Conservation (phyloP, 2,329 filamentous ascomycete genomes). For the Exophiala alcalophila region DNA sequence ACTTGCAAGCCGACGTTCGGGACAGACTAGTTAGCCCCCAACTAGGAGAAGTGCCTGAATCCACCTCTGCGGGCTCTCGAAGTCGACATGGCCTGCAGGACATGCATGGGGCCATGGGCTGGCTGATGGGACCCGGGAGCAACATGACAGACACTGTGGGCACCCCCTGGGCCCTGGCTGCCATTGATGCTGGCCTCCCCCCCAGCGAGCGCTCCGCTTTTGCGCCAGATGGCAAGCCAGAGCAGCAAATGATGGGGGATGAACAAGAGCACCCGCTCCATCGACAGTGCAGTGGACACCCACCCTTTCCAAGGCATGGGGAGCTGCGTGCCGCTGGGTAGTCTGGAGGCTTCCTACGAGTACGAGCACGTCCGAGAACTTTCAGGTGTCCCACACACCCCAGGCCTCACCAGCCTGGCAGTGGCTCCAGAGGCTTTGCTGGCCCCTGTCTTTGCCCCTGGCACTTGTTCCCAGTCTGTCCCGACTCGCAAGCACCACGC, state of each 20-base stretch:
- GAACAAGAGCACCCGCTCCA: too few species aligned
- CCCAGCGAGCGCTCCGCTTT: too few species aligned
- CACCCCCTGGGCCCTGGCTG: background rate
- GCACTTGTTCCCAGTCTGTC: slow-evolving; percentile 11
- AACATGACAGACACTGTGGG: background rate
- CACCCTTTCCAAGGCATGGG: slow-evolving; percentile 14
- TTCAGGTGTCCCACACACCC: too few species aligned
- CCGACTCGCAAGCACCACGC: slow-evolving; percentile 13
- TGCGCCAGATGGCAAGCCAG: too few species aligned
- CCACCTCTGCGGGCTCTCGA: slow-evolving; percentile 6
- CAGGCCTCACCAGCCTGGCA: slow-evolving; percentile 1
- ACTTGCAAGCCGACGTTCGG: slow-evolving; percentile 21
- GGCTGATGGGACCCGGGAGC: too few species aligned
- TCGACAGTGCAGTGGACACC: background rate
- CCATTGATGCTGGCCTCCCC: too few species aligned
- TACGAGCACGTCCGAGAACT: too few species aligned
- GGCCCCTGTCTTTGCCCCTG: slow-evolving; percentile 11
- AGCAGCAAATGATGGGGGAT: too few species aligned
- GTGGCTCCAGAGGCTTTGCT: slow-evolving; percentile 5
- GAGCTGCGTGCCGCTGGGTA: slow-evolving; percentile 7
- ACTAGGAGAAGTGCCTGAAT: slow-evolving; percentile 10
- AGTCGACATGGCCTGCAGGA: slow-evolving; percentile 27
- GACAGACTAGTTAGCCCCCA: slow-evolving; percentile 8
- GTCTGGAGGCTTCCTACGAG: too few species aligned
- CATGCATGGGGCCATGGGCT: too few species aligned